Percentiles rank a stretch among this genome's conserved stretches.
Evolutionary conservation across 345 rosid species (phyloP).

Genomic region (Eucalyptus viminalis): DNA sequence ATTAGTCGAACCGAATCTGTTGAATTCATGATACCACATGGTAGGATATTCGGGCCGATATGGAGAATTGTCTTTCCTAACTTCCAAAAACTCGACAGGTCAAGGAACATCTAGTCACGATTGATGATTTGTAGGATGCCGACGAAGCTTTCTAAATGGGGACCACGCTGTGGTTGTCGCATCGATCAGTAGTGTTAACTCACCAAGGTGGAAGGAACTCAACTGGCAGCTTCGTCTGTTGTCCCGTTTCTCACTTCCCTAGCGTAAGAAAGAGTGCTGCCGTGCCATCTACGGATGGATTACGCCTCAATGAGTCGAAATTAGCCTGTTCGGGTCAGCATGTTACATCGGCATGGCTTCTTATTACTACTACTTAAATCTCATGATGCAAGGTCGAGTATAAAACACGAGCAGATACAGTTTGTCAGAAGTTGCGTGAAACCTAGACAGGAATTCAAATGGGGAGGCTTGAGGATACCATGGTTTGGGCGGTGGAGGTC

Average conservation of each 20-base stretch:
- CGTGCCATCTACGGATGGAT: neutral
- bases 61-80: neutral
- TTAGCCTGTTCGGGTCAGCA: neutral
- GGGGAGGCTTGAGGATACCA: slow-evolving; percentile 34
- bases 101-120: neutral
- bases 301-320: neutral
- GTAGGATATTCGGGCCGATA: neutral
- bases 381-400: slow-evolving; percentile 25
- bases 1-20: neutral
- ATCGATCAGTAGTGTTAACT: slow-evolving; percentile 13
- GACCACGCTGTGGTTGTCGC: slow-evolving; percentile 19
- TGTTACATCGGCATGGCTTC: neutral
- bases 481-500: slow-evolving; percentile 32
- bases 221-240: neutral
- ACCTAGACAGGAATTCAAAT: slow-evolving; percentile 31
- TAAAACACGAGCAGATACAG: slow-evolving; percentile 7
- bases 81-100: neutral
- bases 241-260: neutral
- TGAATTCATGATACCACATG: neutral
- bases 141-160: slow-evolving; percentile 24
- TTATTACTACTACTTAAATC: neutral
- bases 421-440: slow-evolving; percentile 8
- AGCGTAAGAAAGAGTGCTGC: neutral
- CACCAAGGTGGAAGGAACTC: slow-evolving; percentile 4
- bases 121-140: neutral